Conservation (phyloP, 1,284 basidiomycete genomes). For the Thelephora terrestris region DNA sequence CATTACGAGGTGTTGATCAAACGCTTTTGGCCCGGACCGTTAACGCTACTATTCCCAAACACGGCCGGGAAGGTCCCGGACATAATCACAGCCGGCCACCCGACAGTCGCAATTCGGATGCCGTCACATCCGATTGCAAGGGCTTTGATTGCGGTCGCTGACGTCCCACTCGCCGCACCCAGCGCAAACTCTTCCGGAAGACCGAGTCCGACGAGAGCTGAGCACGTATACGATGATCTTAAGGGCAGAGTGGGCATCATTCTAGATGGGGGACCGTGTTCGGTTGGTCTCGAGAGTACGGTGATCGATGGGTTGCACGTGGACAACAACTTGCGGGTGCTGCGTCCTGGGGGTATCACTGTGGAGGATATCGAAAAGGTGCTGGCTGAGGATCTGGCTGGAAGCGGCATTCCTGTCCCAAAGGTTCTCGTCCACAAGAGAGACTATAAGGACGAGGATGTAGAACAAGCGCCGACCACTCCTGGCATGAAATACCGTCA, state of each 20-base stretch:
- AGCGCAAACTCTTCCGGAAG: constrained; percentile 93
- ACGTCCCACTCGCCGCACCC: constrained; percentile 84
- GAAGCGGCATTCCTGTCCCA: constrained; percentile 26
- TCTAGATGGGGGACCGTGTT: constrained; percentile 88
- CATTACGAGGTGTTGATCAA: constrained; percentile 69
- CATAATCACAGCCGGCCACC: constrained; percentile 69
- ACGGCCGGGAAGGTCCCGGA: constrained; percentile 45
- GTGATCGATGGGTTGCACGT: constrained; percentile 79
- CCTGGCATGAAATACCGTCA: constrained; percentile 99
- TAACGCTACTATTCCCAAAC: constrained; percentile 88
- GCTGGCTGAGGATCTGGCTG: constrained; percentile 32
- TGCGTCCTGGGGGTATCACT: constrained; percentile 89
- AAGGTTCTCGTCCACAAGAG: constrained; percentile 66
- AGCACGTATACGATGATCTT: constrained; percentile 80
- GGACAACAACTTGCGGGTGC: constrained; percentile 70
- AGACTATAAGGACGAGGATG: constrained; percentile 55
- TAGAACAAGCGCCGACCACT: constrained; percentile 79
- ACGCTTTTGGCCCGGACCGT: constrained; percentile 90
- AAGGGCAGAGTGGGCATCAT: constrained; percentile 68
- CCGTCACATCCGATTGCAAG: constrained; percentile 90
- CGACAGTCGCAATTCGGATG: constrained; percentile 89
- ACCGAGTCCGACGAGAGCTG: constrained; percentile 88
- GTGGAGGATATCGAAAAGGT: constrained; percentile 76
- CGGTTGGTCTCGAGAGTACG: constrained; percentile 91
- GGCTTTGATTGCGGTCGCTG: constrained; percentile 72